Evolutionary conservation across 140 eudicot genomes (phyloP), one percentile per base, ranked within the genome.

Genomic region (Bidens hawaiensis): DNA sequence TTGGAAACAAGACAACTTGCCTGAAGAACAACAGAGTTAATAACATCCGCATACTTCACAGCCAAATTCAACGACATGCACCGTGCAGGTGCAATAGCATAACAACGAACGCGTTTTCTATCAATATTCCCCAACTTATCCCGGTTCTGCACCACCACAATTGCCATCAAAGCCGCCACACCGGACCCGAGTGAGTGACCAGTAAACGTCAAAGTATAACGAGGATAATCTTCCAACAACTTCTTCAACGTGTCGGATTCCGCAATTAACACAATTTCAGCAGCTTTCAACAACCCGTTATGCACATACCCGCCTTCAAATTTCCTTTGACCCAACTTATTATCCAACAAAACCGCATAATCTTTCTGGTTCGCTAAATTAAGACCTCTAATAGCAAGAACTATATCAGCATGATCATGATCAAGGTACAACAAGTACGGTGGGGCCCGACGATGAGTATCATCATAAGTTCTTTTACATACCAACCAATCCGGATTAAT

Each of bases 111-210:
- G 74, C 86, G 84, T 49, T 69, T 84, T 62, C 88, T 79, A 5
- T 84, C 85, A 30, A 90, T 76, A 53, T 78, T 72, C 54, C 94
- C 94, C 83, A 90, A 62, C 52, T 62, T 77, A 59, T 76, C 73
- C 4, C 75, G 75, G 67, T 90, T 79, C 28, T 82, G 90, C 58
- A 84, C 88, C 76, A 82, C 96, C 79, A 86, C 79, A 72, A 82
- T 68, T 4, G 96, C 55, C 81, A 87, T 26, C 58, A 90, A 72
- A 1, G 98, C 95, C 12, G 98, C 98, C 75, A 91, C 95, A 25
- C 98, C 98, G 1, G 98, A 91, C 67, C 98, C 98, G 23, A 91
- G 81, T 15, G 98, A 91, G 57, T 91, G 98, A 15, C 98, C 98
- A 3, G 96, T 66, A 51, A 87, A 81, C 30, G 96, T 87, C 73